Base-by-base conservation (phyloP, 2,329 filamentous ascomycete genomes). In the Pyrenophora tritici-repentis region DNA sequence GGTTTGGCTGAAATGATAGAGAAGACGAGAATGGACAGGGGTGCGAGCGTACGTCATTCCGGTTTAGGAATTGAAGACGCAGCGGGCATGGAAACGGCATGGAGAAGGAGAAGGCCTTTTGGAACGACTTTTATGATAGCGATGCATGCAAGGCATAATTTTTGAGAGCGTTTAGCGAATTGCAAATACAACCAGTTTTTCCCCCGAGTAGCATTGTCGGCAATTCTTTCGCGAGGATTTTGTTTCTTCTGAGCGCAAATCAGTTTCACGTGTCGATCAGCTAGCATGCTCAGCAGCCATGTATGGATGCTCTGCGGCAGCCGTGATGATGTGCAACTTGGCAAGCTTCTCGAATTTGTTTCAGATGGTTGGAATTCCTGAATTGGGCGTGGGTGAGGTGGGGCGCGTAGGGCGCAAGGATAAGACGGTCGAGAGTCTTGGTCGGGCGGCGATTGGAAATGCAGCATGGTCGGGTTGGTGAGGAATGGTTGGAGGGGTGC, bases 401-500 rank as follows among this genome's bases (percentile, higher is more conserved):
- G 42, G 35, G 44, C 43, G 41, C 42, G 34, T 42, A 38, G n/a
- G 41, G 40, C 26, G 32, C 42, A 35, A 33, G 40, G 48, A 48
- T 40, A 39, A 39, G 43, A 43, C 42, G 9, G 33, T n/a, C 13
- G 24, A 40, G 17, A 39, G 41, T 17, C 31, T 37, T 33, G 31
- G 36, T 26, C 16, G 31, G 24, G 14, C 18, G 46, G 13, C 17
- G 37, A 24, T 29, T 35, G 24, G 44, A 40, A 37, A 18, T 13
- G 24, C 35, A 42, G 35, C 41, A 29, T 31, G 24, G 16, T 32
- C 33, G 18, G 42, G 50, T 50, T 53, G 45, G 50, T 43, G 42
- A 42, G 38, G 49, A 32, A 7, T 48, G 29, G 50, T 37, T 50
- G 39, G 42, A 46, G 42, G 33, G 40, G 47, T 22, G 51, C 34